phyloP scores from a whole-genome alignment of 371 early-diverging fungal species.

The Haplosporangium sp. region DNA sequence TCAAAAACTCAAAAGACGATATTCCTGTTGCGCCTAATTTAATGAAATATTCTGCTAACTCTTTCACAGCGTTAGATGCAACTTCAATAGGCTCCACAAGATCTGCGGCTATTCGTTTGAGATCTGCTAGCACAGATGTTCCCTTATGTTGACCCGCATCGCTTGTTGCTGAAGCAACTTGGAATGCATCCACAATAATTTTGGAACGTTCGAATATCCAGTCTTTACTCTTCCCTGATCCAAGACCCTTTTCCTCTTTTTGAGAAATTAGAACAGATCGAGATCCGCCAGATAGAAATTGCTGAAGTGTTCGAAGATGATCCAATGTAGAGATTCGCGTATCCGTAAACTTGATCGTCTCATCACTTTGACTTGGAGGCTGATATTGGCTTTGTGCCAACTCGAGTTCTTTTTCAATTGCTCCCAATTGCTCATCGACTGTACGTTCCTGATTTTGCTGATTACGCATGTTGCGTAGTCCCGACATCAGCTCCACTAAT shows the following conservation, averaged over 20 bases:
- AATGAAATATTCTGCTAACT: constrained; percentile 50
- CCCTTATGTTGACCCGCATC: constrained; percentile 4
- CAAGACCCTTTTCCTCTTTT: constrained; percentile 43
- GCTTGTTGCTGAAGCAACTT: neutral
- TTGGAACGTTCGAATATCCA: constrained; percentile 47
- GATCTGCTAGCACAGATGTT: constrained; percentile 27
- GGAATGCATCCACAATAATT: constrained; percentile 23
- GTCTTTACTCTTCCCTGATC: constrained; percentile 38
- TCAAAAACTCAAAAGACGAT: constrained; percentile 86
- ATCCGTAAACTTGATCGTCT: neutral
- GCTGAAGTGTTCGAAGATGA: constrained; percentile 36
- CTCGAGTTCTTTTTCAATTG: constrained; percentile 36
- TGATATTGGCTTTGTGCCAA: constrained; percentile 7
- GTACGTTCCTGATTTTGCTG: constrained; percentile 9
- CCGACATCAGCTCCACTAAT: constrained; percentile 27
- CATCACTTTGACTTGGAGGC: neutral
- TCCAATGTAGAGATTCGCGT: constrained; percentile 11
- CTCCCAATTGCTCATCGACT: constrained; percentile 31
- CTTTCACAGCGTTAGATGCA: constrained; percentile 17
- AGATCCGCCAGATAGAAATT: constrained; percentile 20
- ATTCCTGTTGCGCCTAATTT: constrained; percentile 63
- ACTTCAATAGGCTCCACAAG: constrained; percentile 21
- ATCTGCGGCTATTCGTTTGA: constrained; percentile 24
- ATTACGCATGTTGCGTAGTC: constrained; percentile 23
- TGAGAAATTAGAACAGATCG: constrained; percentile 25